A percentile compares a stretch with the other conserved stretches of the same genome.
These are phyloP conservation scores for Carnegiea gigantea DNA, from an alignment of 179 eudicot species.

Conservation along the genomic window DNA sequence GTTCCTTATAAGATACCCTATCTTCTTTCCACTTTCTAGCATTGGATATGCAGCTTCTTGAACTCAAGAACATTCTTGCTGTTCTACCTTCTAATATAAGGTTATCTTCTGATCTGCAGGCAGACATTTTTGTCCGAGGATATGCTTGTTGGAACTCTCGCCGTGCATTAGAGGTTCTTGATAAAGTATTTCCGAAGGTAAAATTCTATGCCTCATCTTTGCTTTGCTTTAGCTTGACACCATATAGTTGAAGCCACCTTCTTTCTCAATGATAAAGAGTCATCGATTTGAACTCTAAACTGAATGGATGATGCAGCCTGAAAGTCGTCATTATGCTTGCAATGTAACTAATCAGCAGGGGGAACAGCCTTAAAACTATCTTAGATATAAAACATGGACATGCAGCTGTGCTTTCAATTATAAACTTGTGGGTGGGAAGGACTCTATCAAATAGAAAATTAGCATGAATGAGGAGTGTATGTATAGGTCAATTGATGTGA, in stretches of 20 bases:
- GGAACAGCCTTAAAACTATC: too few species aligned
- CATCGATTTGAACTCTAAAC: not conserved
- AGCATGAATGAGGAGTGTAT: too few species aligned
- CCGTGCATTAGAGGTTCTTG: conserved; percentile 73
- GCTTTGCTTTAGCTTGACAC: not conserved
- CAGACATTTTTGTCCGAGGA: conserved; percentile 83
- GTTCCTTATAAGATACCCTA: not conserved
- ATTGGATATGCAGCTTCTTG: not conserved
- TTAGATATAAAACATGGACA: too few species aligned
- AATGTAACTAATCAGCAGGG: not conserved
- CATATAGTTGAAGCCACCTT: not conserved
- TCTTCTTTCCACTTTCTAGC: not conserved
- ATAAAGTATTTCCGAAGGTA: conserved; percentile 89
- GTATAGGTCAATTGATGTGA: too few species aligned
- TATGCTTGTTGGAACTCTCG: conserved; percentile 89
- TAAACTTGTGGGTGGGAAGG: too few species aligned
- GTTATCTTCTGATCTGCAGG: conserved; percentile 43
- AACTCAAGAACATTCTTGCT: not conserved
- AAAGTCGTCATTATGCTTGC: not conserved
- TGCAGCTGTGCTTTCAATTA: too few species aligned
- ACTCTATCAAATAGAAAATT: too few species aligned
- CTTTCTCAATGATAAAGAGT: not conserved
- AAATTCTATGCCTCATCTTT: not conserved
- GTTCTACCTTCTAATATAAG: not conserved
- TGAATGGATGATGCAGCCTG: not conserved